These are phyloP conservation scores for Adenanthera pavonina DNA, from an alignment of 306 rosid species.

Conservation along the genomic window DNA sequence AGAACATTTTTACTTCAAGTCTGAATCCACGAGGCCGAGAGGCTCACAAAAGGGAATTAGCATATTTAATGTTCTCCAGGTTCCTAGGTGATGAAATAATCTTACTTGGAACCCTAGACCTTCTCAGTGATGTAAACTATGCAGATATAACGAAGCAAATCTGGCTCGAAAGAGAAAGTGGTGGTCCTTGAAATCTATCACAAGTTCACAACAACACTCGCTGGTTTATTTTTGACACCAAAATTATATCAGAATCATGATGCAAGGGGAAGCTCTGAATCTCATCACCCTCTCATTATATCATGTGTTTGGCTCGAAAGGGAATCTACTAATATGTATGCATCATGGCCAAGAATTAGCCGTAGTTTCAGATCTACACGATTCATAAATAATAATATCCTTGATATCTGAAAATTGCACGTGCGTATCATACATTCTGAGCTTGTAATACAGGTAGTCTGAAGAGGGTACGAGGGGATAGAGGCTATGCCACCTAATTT, in stretches of 20 bases:
- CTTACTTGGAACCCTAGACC: not conserved
- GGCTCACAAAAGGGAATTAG: not conserved
- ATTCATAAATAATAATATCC: not conserved
- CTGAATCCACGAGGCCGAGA: not conserved
- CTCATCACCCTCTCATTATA: not conserved
- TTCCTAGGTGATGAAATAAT: not conserved
- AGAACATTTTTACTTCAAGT: no score
- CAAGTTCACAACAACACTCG: not conserved
- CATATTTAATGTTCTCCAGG: no score
- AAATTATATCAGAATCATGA: no score
- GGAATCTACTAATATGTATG: slow-evolving; percentile 39
- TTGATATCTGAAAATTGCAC: not conserved
- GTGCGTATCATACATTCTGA: not conserved
- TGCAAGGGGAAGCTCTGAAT: not conserved
- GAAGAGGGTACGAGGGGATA: not conserved
- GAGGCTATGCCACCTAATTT: not conserved
- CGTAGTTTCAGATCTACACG: not conserved
- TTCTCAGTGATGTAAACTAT: not conserved
- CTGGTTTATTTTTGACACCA: no score
- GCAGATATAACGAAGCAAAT: not conserved
- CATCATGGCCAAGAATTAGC: not conserved
- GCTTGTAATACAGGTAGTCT: not conserved
- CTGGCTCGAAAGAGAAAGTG: not conserved
- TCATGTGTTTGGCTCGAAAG: not conserved
- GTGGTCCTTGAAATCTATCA: not conserved